Percentiles rank a stretch among this genome's conserved stretches.
Evolutionary conservation across 2,329 filamentous ascomycete species (phyloP).

Genomic region (Sordariomycetes sp.): DNA sequence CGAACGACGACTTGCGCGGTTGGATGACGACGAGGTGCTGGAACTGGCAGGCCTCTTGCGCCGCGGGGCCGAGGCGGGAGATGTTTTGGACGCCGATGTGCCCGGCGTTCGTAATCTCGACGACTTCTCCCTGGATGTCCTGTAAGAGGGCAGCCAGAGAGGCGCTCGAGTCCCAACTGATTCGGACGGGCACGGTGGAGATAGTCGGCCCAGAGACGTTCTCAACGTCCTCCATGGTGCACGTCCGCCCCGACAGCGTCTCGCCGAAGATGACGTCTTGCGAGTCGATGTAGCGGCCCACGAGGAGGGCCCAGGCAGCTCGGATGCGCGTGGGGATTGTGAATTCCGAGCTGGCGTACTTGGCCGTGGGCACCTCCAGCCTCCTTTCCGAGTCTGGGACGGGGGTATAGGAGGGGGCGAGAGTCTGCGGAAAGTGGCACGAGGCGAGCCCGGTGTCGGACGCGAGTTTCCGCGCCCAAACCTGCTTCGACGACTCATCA

Average conservation of each 20-base stretch:
- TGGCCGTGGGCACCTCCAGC: conserved; percentile 31
- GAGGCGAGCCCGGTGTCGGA: conserved; percentile 24
- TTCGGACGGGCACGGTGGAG: conserved; percentile 45
- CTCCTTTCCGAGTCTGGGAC: conserved; percentile 42
- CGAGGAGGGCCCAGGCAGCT: conserved; percentile 47
- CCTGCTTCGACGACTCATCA: conserved; percentile 25
- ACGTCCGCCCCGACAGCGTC: conserved; percentile 46
- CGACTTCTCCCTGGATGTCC: conserved; percentile 42
- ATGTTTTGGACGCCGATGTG: conserved; percentile 53
- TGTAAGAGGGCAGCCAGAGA: conserved; percentile 41
- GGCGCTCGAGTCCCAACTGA: conserved; percentile 28
- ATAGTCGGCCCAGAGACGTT: conserved; percentile 51
- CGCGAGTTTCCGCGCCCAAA: conserved; percentile 33
- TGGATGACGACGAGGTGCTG: conserved; percentile 54
- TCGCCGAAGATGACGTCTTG: conserved; percentile 47
- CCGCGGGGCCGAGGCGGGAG: conserved; percentile 41
- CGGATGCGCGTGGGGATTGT: conserved; percentile 46
- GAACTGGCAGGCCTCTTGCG: conserved; percentile 47
- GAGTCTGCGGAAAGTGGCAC: conserved; percentile 33
- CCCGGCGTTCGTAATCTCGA: conserved; percentile 51
- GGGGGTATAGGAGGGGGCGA: conserved; percentile 33
- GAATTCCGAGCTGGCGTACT: conserved; percentile 22
- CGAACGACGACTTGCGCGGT: conserved; percentile 30
- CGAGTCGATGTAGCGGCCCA: conserved; percentile 38
- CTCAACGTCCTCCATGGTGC: conserved; percentile 33